Conservation (phyloP, 2,329 filamentous ascomycete species). For the Xylariales sp. region DNA sequence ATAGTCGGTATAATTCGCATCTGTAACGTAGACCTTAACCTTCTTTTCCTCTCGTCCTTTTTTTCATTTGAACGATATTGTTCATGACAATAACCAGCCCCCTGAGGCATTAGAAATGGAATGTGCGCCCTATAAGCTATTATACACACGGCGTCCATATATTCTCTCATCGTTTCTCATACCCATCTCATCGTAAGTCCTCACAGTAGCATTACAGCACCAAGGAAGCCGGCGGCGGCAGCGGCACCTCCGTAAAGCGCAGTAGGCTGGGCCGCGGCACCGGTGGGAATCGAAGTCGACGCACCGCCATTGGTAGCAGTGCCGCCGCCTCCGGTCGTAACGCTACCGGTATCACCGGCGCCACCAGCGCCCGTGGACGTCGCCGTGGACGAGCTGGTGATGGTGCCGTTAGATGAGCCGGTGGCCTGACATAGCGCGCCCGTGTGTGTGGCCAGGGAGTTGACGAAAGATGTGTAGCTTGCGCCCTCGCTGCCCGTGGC, state of each 20-base stretch:
- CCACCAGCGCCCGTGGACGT: background rate
- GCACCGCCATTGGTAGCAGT: background rate
- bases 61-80: no score
- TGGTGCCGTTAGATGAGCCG: background rate
- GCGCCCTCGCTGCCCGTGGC: constrained; percentile 23
- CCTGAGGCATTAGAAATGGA: background rate
- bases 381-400: background rate
- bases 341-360: background rate
- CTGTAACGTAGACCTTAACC: no score
- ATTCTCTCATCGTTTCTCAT: background rate
- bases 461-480: constrained; percentile 25
- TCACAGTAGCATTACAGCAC: constrained; percentile 25
- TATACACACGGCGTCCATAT: background rate
- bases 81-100: no score
- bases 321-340: constrained; percentile 6
- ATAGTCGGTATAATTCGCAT: no score
- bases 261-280: constrained; percentile 25
- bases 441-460: constrained; percentile 31
- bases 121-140: background rate
- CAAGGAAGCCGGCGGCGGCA: constrained; percentile 23
- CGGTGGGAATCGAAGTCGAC: background rate
- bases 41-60: no score
- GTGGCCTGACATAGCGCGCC: constrained; percentile 32
- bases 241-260: constrained; percentile 24
- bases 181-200: no score